Evolutionary conservation across 768 basidiomycete genomes (phyloP).

Genomic region (Amanita rubescens): DNA sequence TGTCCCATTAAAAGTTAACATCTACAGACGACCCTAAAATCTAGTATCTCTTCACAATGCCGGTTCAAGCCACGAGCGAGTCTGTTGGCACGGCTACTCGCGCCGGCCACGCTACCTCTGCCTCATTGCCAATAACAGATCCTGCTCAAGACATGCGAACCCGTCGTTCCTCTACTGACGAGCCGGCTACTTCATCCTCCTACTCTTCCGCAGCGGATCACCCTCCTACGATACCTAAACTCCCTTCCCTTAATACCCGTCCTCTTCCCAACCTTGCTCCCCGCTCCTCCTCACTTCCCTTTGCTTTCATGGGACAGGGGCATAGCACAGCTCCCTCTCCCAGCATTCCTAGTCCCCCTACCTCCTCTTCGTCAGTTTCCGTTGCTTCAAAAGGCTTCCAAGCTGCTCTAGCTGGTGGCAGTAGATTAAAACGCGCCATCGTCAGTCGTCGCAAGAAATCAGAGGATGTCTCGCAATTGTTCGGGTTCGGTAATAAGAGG

Average conservation of each 20-base stretch:
- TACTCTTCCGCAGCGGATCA: not conserved
- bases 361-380: constrained; percentile 17
- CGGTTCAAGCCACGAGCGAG: not conserved
- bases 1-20: no score
- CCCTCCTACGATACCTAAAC: not conserved
- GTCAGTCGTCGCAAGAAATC: constrained; percentile 51
- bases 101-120: constrained; percentile 1
- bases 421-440: constrained; percentile 50
- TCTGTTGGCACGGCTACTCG: no score
- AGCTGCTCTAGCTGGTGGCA: constrained; percentile 35
- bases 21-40: no score
- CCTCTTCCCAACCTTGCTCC: constrained; percentile 12
- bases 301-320: constrained; percentile 20
- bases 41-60: no score
- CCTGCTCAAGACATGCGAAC: not conserved
- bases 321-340: constrained; percentile 19
- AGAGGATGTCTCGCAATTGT: constrained; percentile 28
- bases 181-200: not conserved
- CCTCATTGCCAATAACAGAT: not conserved
- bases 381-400: constrained; percentile 25
- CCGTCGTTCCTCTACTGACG: constrained; percentile 2
- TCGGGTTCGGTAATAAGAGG: not conserved
- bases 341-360: constrained; percentile 13
- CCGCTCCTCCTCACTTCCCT: constrained; percentile 20
- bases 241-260: not conserved